Evolutionary conservation across 805 yeast genomes (phyloP).

Genomic region (Starmerella etchellsii): DNA sequence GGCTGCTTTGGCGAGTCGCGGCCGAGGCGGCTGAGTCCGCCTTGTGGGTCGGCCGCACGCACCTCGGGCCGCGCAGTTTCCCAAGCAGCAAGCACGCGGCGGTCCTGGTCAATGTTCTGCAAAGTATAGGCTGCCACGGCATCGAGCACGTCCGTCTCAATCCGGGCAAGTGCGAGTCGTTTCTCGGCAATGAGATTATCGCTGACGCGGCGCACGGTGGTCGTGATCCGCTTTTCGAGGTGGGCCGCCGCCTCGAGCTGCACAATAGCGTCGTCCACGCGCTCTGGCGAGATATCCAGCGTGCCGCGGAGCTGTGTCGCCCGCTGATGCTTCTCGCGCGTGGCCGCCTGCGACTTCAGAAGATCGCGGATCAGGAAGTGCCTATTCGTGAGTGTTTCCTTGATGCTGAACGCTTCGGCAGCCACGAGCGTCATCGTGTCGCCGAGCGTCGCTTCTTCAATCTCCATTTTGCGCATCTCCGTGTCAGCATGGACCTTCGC

Average conservation of each 20-base stretch:
- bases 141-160: conserved; percentile 43
- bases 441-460: conserved; percentile 60
- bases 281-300: conserved; percentile 67
- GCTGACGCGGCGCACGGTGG: conserved; percentile 69
- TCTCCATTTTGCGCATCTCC: conserved; percentile 54
- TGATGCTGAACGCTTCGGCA: conserved; percentile 71
- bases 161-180: conserved; percentile 42
- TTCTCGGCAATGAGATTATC: conserved; percentile 73
- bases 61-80: conserved; percentile 56
- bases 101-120: conserved; percentile 70
- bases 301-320: conserved; percentile 59
- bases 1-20: conserved; percentile 36
- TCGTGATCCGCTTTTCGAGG: conserved; percentile 60
- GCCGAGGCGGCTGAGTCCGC: conserved; percentile 76
- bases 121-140: conserved; percentile 49
- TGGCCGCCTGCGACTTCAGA: conserved; percentile 59
- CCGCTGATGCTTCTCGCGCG: conserved; percentile 54
- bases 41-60: conserved; percentile 57
- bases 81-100: conserved; percentile 62
- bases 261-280: conserved; percentile 80
- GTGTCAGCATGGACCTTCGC: conserved; percentile 62
- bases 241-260: conserved; percentile 66
- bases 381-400: conserved; percentile 85
- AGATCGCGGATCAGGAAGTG: conserved; percentile 87
- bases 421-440: conserved; percentile 56